Percentiles rank a stretch among this genome's conserved stretches.
These are phyloP conservation scores for Fagopyrum tataricum DNA, from an alignment of 148 eudicot species.

Conservation along the genomic window DNA sequence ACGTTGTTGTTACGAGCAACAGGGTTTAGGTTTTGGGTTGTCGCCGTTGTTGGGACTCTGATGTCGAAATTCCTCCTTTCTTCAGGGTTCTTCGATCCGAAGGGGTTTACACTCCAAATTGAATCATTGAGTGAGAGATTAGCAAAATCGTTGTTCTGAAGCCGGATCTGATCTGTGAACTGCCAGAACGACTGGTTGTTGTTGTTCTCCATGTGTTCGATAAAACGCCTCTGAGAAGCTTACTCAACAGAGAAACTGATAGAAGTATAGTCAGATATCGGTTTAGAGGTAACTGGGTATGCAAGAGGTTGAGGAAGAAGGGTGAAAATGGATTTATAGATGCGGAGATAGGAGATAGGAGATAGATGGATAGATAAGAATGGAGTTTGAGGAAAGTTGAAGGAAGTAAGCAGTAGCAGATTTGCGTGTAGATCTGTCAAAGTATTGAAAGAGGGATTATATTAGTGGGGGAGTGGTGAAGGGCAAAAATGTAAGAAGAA, in stretches of 20 bases:
- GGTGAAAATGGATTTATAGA: conserved; percentile 1
- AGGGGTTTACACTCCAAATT: conserved; percentile 68
- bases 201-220: conserved; percentile 54
- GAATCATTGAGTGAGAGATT: conserved; percentile 82
- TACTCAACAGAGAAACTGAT: no score
- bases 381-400: conserved; percentile 42
- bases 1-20: conserved; percentile 9
- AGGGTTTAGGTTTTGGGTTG: conserved; percentile 3
- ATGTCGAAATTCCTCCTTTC: conserved; percentile 71
- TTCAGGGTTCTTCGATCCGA: conserved; percentile 41
- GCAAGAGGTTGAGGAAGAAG: neutral
- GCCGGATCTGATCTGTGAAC: conserved; percentile 86
- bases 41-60: conserved; percentile 22
- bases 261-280: neutral
- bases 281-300: neutral
- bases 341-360: neutral
- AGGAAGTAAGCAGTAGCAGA: conserved; percentile 35
- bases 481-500: neutral
- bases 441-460: conserved; percentile 16
- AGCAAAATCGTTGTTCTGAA: conserved; percentile 48
- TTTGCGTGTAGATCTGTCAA: conserved; percentile 79
- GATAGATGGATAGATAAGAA: neutral
- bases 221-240: conserved; percentile 19
- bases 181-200: conserved; percentile 78
- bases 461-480: conserved; percentile 5